Evolutionary conservation across 768 basidiomycete genomes (phyloP), one percentile per base, ranked within the genome.

Genomic region (Lentinula guzmanii): DNA sequence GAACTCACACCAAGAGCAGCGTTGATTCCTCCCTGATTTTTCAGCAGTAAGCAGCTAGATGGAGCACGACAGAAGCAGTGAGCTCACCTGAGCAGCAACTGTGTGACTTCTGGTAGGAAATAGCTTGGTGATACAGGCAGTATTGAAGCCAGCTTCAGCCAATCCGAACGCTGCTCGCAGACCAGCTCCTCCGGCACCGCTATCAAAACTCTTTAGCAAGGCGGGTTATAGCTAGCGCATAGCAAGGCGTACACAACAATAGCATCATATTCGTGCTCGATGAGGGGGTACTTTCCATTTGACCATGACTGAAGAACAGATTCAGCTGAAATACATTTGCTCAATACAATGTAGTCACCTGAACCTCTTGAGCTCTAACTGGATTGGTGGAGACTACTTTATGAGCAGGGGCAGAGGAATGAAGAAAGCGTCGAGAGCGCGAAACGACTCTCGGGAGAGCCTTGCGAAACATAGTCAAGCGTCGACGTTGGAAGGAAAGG

Each of bases 91-190:
- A 59, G 97, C 97, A 61, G 97, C 97, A 63, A 98, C 97, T 39
- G 97, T 99, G 72, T 99, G 97, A 79, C 91, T 94, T 76, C 97
- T 85, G 21, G 97, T 98, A 8, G 97, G 97, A 82, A 98, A 98
- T 16, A 99, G 83, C 77, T 98, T 98, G 67, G 96, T 98, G 74
- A 98, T 98, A 72, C 97, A 99, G 18, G 97, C 97, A 16, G 97
- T 98, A 71, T 98, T 98, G 76, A 98, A 90, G 59, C 97, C 97
- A 64, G 93, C 93, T 76, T 98, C 95, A 61, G 97, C 97, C 45
- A 98, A 86, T 77, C 97, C 95, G 74, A 99, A 99, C 18, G 96
- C 96, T 46, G 96, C 97, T 75, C 97, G 86, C 68, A 99, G 83
- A 77, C 97, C 97, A 54, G 97, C 97, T 75, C 97, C 97, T 67